Evolutionary conservation across 2,329 filamentous ascomycete species (phyloP).

Genomic region (Trichophaea hybrida): DNA sequence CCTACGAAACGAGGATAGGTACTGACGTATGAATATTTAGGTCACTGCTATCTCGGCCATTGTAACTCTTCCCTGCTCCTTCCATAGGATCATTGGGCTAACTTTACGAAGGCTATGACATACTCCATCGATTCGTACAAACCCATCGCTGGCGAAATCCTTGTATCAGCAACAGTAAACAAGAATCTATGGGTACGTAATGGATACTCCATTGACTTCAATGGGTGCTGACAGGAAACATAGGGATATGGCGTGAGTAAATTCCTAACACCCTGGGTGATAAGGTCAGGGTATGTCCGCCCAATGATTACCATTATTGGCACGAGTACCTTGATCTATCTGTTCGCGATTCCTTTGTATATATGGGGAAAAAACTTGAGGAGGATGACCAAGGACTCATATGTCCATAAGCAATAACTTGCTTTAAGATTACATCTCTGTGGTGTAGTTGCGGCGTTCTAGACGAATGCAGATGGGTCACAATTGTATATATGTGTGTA

Average conservation of each 20-base stretch:
- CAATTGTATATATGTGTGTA: too few relatives aligned
- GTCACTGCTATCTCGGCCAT: slow-evolving; percentile 48
- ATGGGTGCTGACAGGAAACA: background rate
- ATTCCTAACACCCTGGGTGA: slow-evolving; percentile 42
- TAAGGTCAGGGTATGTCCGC: slow-evolving; percentile 38
- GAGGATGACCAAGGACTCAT: slow-evolving; percentile 41
- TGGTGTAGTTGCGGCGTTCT: background rate
- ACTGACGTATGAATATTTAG: slow-evolving; percentile 33
- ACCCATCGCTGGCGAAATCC: slow-evolving; percentile 44
- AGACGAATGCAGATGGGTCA: too few relatives aligned
- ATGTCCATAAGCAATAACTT: slow-evolving; percentile 35
- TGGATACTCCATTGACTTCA: background rate
- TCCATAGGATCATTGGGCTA: too few relatives aligned
- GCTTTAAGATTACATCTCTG: background rate
- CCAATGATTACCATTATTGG: slow-evolving; percentile 48
- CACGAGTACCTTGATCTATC: slow-evolving; percentile 40
- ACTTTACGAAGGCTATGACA: slow-evolving; percentile 30
- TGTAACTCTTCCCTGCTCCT: slow-evolving; percentile 14
- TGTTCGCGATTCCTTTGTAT: slow-evolving; percentile 43
- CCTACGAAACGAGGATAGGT: background rate
- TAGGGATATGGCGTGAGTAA: slow-evolving; percentile 42
- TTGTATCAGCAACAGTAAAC: slow-evolving; percentile 48
- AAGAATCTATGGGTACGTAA: slow-evolving; percentile 44
- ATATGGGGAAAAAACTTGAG: slow-evolving; percentile 45
- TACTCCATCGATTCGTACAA: slow-evolving; percentile 53